Base-by-base conservation (phyloP, 2,329 filamentous ascomycete species). In the Aspergillus ustus region DNA sequence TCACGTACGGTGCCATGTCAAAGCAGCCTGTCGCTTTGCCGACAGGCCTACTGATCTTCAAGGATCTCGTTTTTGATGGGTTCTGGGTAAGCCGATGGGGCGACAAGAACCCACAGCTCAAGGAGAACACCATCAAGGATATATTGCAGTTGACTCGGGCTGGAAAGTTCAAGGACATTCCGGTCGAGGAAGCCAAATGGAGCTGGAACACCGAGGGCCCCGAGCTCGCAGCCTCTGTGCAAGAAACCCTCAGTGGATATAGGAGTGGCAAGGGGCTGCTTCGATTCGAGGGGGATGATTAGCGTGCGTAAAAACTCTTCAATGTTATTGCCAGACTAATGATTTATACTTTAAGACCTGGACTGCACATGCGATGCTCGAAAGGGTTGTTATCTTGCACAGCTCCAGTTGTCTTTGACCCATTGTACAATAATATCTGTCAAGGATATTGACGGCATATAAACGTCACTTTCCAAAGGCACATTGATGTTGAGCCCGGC, bases 11-110 rank as follows among this genome's bases (percentile, higher is more conserved):
- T 28, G 94, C 91, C 54, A 99, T 99, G 95, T 88, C 91, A 37
- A 91, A 91, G 75, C 89, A 96, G 80, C 93, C 94, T 0, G 85
- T 97, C 28, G 83, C 85, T 7, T 79, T 98, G 63, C 92, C 94
- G 0, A 91, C 93, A 0, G 91, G 91, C 0, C 82, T 96, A 68
- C 82, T 98, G 62, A 99, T 99, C 70, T 99, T 99, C 82, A 95
- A 94, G 77, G 88, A 98, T 69, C 84, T 98, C 56, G 84, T 87
- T 55, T 96, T 97, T 72, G 85, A 91, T 64, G 96, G 95, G 4
- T 99, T 98, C 78, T 99, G 95, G 95, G 88, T 98, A 25, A 95
- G 91, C 73, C 87, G 85, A 63, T 98, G 95, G 94, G 92, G 91
- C 52, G 89, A 93, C 73, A 80, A 84, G 65, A 84, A 97, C 69